Percentiles rank a stretch among this genome's conserved stretches.
Evolutionary conservation across 106 monocot species (phyloP).

Genomic region (Alisma plantagoaquatica): DNA sequence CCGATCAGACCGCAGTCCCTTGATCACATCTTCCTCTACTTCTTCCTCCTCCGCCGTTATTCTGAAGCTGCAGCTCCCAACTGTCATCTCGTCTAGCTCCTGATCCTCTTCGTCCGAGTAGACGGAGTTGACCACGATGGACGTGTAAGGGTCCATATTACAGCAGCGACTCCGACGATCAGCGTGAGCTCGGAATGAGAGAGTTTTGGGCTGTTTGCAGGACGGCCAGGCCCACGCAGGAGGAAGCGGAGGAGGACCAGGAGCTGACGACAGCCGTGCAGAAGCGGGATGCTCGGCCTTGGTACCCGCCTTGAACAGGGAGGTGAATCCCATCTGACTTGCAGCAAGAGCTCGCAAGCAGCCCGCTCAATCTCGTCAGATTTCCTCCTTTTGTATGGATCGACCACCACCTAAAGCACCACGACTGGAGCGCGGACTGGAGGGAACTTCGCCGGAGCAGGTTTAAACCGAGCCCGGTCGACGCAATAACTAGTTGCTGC

Average conservation of each 20-base stretch:
- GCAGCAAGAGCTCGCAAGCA: too few species aligned
- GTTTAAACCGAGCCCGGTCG: too few species aligned
- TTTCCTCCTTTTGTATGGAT: too few species aligned
- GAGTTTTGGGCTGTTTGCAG: constrained; percentile 29
- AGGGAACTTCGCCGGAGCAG: too few species aligned
- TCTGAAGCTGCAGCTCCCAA: too few species aligned
- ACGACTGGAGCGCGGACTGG: too few species aligned
- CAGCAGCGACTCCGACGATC: neutral
- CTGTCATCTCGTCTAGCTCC: too few species aligned
- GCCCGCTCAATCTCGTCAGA: neutral
- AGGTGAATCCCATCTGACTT: constrained; percentile 17
- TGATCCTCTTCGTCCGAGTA: neutral
- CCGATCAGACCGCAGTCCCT: constrained; percentile 27
- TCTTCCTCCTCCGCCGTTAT: constrained; percentile 2
- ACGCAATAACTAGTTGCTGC: too few species aligned
- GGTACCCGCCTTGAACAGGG: constrained; percentile 24
- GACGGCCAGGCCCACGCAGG: constrained; percentile 30
- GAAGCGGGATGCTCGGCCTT: constrained; percentile 4
- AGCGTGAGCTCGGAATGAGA: constrained; percentile 11
- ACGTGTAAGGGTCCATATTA: neutral
- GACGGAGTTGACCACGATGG: neutral
- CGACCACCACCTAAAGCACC: too few species aligned
- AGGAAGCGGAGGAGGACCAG: neutral
- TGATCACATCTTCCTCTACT: constrained; percentile 13
- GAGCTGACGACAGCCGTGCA: neutral